Conservation (phyloP, 2,329 filamentous ascomycete genomes). For the Trichoderma hamatum region DNA sequence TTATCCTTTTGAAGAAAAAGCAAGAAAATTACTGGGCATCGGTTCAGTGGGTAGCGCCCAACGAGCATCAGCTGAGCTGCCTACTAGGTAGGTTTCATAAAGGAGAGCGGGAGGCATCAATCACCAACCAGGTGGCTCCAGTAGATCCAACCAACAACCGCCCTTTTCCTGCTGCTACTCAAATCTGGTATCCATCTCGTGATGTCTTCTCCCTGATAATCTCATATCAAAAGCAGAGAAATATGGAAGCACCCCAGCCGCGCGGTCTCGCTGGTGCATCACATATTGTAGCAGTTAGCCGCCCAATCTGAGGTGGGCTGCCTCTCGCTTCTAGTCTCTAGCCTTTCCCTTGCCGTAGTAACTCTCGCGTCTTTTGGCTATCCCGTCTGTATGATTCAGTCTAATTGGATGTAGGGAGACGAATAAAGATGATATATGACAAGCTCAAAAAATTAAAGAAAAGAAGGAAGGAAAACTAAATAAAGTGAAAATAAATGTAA, state of each 20-base stretch:
- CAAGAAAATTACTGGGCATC: neutral
- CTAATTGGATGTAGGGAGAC: neutral
- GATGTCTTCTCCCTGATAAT: neutral
- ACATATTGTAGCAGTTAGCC: neutral
- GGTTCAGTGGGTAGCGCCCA: neutral
- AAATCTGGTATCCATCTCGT: neutral
- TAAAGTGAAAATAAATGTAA: neutral
- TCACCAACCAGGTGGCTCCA: neutral
- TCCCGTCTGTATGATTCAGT: neutral
- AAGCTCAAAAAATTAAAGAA: neutral
- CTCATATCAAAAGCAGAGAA: neutral
- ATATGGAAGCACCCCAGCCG: neutral
- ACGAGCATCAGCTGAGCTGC: neutral
- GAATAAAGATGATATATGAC: neutral
- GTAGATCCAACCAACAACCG: neutral
- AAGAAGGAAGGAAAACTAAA: neutral
- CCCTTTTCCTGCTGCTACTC: neutral
- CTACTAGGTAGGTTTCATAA: neutral
- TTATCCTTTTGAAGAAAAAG: neutral
- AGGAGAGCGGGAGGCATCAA: neutral
- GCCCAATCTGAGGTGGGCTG: neutral
- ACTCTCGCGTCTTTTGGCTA: neutral
- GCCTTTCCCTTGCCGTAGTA: neutral
- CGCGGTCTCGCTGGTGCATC: slow-evolving; percentile 1
- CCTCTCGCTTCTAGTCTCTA: neutral